Evolutionary conservation across 805 yeast genomes (phyloP), one percentile per base, ranked within the genome.

Genomic region (Ogataea trehalophila): DNA sequence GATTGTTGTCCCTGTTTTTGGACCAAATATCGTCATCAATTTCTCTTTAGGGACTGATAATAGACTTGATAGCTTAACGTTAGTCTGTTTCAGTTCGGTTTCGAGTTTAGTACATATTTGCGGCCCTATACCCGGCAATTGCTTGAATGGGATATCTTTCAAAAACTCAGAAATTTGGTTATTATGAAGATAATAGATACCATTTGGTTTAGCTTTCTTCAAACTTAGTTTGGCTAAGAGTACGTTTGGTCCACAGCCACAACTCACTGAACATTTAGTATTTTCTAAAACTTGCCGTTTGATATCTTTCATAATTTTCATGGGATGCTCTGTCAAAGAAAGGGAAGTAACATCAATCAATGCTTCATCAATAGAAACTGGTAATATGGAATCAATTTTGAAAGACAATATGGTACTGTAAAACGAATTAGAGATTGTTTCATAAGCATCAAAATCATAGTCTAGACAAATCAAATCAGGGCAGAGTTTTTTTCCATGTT

Each of bases 351-450:
- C 72, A 56, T 88, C 95, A 9, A 88, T 61, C n/a, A 94, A 67
- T 0, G 90, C 96, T 60, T 94, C 99, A 63, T 94, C 98, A 3
- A 94, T 82, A 51, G 95, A 89, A 1, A 94, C 87, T 0, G 98
- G 98, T 31, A 82, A 72, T 2, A 90, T 77, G 41, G 82, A 73
- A 36, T 68, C 69, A 16, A 72, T 69, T 0, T 69, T 60, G n/a
- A 73, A 58, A 0, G 68, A 63, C 1, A 80, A 48, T 42, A 94
- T 66, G 14, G 76, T 73, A 2, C 79, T 71, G 63, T 90, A 94
- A 44, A 94, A 79, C 8, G 65, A 65, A 23, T 75, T 71, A 0
- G 97, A 87, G 17, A 76, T 75, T 33, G 59, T 56, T 60, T 87
- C 94, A 60, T 90, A 90, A 6, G 77, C 75, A 5, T 74, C 80